Percentiles rank a stretch among this genome's conserved stretches.
phyloP scores from a whole-genome alignment of 495 filamentous ascomycete species.

The Tricharina praecox region DNA sequence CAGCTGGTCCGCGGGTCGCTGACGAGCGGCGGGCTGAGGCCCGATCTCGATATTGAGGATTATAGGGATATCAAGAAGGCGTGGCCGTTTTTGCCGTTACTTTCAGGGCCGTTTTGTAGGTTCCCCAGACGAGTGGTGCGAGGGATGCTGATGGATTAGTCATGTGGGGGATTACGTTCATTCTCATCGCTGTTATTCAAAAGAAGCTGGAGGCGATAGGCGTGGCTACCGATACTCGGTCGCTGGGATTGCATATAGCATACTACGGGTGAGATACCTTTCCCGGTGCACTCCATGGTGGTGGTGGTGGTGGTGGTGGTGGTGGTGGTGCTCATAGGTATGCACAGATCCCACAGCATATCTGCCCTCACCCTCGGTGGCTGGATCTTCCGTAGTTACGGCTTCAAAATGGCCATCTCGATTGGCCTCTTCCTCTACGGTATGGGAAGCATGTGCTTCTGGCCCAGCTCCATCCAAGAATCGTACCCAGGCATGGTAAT shows the following conservation, averaged over 20 bases:
- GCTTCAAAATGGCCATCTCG: constrained; percentile 51
- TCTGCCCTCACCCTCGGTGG: constrained; percentile 43
- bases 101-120: not conserved
- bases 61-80: not conserved
- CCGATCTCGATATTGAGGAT: not conserved
- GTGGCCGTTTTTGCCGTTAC: not conserved
- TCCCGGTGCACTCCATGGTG: not conserved
- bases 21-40: not conserved
- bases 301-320: too few relatives aligned
- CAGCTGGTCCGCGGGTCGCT: not conserved
- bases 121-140: not conserved
- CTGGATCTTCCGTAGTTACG: constrained; percentile 42
- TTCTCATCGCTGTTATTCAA: constrained; percentile 61
- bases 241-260: constrained; percentile 29
- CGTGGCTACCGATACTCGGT: constrained; percentile 33
- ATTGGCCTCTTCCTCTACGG: constrained; percentile 48
- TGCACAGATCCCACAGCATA: constrained; percentile 36
- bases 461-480: constrained; percentile 51
- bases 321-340: constrained; percentile 16
- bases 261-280: not conserved
- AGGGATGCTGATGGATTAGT: constrained; percentile 24
- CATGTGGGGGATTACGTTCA: constrained; percentile 76
- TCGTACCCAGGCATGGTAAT: constrained; percentile 48
- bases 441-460: constrained; percentile 50
- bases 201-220: constrained; percentile 37